Percentiles rank a stretch among this genome's conserved stretches.
phyloP scores from a whole-genome alignment of 306 rosid genomes.

The Acacia confusa region DNA sequence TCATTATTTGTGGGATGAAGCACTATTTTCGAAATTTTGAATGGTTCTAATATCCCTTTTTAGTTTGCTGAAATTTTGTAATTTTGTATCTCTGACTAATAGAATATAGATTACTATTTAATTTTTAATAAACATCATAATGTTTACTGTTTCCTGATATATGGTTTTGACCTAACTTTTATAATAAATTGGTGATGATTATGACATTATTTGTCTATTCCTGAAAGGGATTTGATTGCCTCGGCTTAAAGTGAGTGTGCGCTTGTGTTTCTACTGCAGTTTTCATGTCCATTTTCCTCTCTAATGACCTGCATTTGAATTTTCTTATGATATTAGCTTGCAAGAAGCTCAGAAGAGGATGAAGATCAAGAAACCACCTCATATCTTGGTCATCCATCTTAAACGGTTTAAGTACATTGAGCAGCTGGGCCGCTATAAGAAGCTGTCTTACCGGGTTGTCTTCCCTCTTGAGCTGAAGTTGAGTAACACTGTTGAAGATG shows the following conservation, averaged over 20 bases:
- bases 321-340: constrained; percentile 62
- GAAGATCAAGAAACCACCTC: constrained; percentile 98
- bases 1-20: constrained; percentile 3
- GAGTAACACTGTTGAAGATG: constrained; percentile 90
- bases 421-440: constrained; percentile 93
- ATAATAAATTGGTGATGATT: constrained; percentile 2
- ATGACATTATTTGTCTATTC: constrained; percentile 3
- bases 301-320: constrained; percentile 22
- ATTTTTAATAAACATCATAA: neutral
- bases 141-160: neutral
- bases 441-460: constrained; percentile 91
- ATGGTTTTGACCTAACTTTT: neutral
- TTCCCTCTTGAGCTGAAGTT: constrained; percentile 96
- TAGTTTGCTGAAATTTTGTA: neutral
- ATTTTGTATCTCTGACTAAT: neutral
- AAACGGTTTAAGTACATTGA: constrained; percentile 99
- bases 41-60: constrained; percentile 10
- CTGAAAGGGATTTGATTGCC: constrained; percentile 2
- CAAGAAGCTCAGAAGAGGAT: constrained; percentile 99
- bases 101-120: neutral
- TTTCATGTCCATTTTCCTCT: neutral
- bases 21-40: neutral
- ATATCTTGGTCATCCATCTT: constrained; percentile 90
- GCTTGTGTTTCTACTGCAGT: constrained; percentile 11
- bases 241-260: neutral